Base-by-base conservation (phyloP, 495 filamentous ascomycete species). In the Bombardia bombarda region DNA sequence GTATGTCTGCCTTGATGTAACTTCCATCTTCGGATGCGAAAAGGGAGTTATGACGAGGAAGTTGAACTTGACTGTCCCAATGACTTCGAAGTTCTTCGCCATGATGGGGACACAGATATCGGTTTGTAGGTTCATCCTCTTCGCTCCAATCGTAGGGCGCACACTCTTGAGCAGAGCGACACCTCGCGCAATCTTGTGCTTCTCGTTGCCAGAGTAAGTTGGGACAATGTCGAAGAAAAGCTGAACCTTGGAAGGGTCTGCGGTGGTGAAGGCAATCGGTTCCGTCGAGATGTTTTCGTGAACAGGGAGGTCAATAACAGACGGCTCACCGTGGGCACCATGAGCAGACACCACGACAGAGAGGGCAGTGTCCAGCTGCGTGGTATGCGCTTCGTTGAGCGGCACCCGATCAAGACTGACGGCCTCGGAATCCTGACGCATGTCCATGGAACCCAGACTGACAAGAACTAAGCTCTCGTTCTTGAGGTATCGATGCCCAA, bases 41-140 rank as follows among this genome's bases (percentile, higher is more conserved):
- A 97, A 98, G 17, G 92, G 90, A 7, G 87, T 97, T 57, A 98
- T 86, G 62, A 97, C 75, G 12, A 94, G 67, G 56, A 97, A 97
- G 57, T 95, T 96, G 75, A 98, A 97, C 42, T 92, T 92, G 51
- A 97, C 85, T 8, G 81, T 78, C 6, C 92, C 92, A 53, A 98
- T 95, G 7, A 96, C 82, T 34, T 96, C 90, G 26, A 97, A 60
- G 21, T 83, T 89, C 19, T 85, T 83, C 2, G 63, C 69, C 52
- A 98, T 73, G 38, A 98, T 93, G 3, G 92, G 92, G 17, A 98
- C 82, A 42, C 83, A 90, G 17, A 93, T 75, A 59, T 95, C 90
- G n/a, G 89, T 89, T 63, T 95, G 87, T 7, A 97, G 71, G 43
- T 82, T 88, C 63, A 88, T 90, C 17, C 87, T 78, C 50, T 67